Evolutionary conservation across 192 early-diverging fungal genomes (phyloP).

Genomic region (Gamsiella multidivaricata): DNA sequence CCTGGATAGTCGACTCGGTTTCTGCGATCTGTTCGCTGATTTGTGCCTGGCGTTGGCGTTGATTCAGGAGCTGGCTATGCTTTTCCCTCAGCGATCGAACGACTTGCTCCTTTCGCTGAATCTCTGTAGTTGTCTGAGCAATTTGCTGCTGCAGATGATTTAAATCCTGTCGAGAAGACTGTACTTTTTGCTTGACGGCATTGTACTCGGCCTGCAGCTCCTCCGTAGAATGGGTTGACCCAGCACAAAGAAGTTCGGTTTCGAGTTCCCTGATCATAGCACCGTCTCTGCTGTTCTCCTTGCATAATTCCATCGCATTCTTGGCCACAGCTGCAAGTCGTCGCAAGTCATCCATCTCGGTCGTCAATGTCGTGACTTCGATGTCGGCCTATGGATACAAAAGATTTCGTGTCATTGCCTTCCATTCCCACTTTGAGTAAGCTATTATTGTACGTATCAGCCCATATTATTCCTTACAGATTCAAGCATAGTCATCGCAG

Average conservation of each 20-base stretch:
- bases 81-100: conserved; percentile 50
- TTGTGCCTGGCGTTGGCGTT: conserved; percentile 35
- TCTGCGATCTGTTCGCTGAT: conserved; percentile 58
- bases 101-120: conserved; percentile 65
- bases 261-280: conserved; percentile 44
- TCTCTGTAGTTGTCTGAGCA: conserved; percentile 62
- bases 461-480: conserved; percentile 22
- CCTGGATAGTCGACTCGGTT: conserved; percentile 43
- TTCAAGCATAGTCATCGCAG: conserved; percentile 33
- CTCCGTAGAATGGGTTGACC: conserved; percentile 72
- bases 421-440: not conserved
- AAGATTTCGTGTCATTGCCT: not conserved
- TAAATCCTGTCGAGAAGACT: conserved; percentile 45
- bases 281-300: conserved; percentile 16
- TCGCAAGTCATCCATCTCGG: conserved; percentile 16
- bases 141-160: conserved; percentile 63
- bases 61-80: conserved; percentile 56
- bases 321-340: conserved; percentile 13
- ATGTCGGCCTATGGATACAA: conserved; percentile 11
- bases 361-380: not conserved
- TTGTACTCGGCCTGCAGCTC: conserved; percentile 74
- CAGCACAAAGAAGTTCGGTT: conserved; percentile 60
- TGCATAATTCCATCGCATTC: not conserved
- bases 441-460: not conserved
- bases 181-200: conserved; percentile 58